Evolutionary conservation across 169 alveolate genomes (phyloP), one percentile per base, ranked within the genome.

Genomic region (Eimeria necatrix): DNA sequence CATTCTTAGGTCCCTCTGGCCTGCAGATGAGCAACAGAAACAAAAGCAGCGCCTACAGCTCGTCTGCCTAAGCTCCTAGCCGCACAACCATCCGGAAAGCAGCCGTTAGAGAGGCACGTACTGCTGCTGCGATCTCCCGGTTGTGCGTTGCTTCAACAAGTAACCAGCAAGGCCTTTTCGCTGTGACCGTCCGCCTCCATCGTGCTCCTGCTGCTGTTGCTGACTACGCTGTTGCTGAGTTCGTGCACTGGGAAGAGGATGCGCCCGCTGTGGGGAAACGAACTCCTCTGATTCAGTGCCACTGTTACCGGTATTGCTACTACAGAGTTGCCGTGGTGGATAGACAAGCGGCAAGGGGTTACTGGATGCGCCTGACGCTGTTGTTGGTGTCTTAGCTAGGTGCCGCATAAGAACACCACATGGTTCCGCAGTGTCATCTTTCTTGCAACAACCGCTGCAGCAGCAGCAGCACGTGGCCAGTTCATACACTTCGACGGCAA

Each of bases 401-500:
- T 80, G 88, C 46, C 88, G 32, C 20, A 51, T n/a, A 7, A 80
- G 88, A 24, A 51, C 61, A 48, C 86, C 48, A 24, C 22, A 9
- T n/a, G 22, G 73, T 46, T 49, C 87, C 5, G 49, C 24, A n/a
- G 73, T 5, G 14, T 8, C 56, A 12, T 32, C 76, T 18, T 14
- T 51, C 73, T 4, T 18, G 94, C 71, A 68, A 24, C 73, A 41
- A 59, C 74, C 87, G 59, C 73, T 48, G 56, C 70, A 71, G 93
- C 85, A 48, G 71, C 85, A 46, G 80, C 84, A 56, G 85, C 84
- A 48, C 41, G 70, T 24, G 56, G 84, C 12, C 20, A 49, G 68
- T 51, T 88, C 94, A 16, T 88, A 88, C 86, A 88, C 94, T 59
- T 88, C 94, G 24, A 88, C 86, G 51, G 73, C 60, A 51, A 88